Conservation (phyloP, 163 green algal genomes). For the Prototheca wickerhamii region DNA sequence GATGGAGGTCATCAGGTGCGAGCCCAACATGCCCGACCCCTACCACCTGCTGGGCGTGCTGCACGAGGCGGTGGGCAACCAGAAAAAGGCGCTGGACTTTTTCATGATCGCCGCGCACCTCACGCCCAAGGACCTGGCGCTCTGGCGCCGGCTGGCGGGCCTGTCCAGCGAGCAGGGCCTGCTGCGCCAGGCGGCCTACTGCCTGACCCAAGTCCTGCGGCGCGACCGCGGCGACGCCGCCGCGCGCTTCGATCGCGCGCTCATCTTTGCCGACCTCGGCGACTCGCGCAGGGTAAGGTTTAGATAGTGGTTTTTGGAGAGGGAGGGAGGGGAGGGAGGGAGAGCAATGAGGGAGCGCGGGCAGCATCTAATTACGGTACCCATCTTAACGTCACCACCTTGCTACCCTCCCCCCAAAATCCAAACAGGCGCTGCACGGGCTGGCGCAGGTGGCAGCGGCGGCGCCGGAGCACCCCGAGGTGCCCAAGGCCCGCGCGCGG, state of each 20-base stretch:
- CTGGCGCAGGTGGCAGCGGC: constrained; percentile 29
- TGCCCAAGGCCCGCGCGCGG: constrained; percentile 58
- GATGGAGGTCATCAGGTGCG: constrained; percentile 55
- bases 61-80: constrained; percentile 48
- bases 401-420: not conserved
- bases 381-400: too few species aligned
- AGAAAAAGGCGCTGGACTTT: constrained; percentile 67
- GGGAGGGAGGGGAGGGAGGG: too few species aligned
- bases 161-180: constrained; percentile 54
- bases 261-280: constrained; percentile 55
- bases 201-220: constrained; percentile 52
- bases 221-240: constrained; percentile 57
- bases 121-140: constrained; percentile 27
- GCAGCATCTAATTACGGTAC: too few species aligned
- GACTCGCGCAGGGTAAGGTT: constrained; percentile 33
- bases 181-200: constrained; percentile 75
- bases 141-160: constrained; percentile 66
- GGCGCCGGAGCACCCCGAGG: constrained; percentile 47
- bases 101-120: constrained; percentile 72
- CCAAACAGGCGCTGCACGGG: constrained; percentile 22
- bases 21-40: constrained; percentile 66
- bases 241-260: constrained; percentile 57
- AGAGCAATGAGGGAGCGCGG: too few species aligned
- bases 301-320: too few species aligned
- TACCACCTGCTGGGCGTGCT: constrained; percentile 77